Base-by-base conservation (phyloP, 2,329 filamentous ascomycete genomes). In the Botrytis fragariae region DNA sequence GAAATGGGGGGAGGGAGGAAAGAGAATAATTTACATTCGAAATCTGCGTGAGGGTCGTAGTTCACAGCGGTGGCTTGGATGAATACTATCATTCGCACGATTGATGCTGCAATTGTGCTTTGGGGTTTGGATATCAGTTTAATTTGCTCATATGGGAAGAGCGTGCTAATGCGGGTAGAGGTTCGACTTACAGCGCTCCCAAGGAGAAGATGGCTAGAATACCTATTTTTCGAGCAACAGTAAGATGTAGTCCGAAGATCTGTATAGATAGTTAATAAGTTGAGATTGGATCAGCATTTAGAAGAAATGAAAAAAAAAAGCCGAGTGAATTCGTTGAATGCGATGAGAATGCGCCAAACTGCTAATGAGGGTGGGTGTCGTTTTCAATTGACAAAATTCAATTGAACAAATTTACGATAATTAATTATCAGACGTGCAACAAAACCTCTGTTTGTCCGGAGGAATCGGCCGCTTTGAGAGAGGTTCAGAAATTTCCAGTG, bases 41-140 rank as follows among this genome's bases (percentile, higher is more conserved):
- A 71, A 45, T 73, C 72, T 3, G 65, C 64, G 32, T 73, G 37
- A 0, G 67, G 45, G 18, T 73, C 72, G 39, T 73, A 73, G 39
- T 69, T 69, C 1, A 70, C 51, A 4, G 67, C 72, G 0, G 57
- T 73, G 5, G 67, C 72, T 65, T 73, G 44, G 18, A 71, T 44
- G 8, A 73, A 73, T 45, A 73, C 45, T 10, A 62, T 42, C 72
- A 73, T 73, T 25, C 67, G 63, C 0, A 61, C 48, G 14, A 73
- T 63, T 2, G 72, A 73, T 22, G 72, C 72, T 12, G 72, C 72
- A 4, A 73, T 61, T 9, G 72, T 73, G 8, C 72, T 73, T 29
- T 48, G 9, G 5, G 1, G 9, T 60, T 32, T 29, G 14, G 4
- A 60, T 44, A 29, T 62, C 22, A 70, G 72, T 37, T 54, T 65